phyloP scores from a whole-genome alignment of 441 rosid species.

The Brassica hybrid region DNA sequence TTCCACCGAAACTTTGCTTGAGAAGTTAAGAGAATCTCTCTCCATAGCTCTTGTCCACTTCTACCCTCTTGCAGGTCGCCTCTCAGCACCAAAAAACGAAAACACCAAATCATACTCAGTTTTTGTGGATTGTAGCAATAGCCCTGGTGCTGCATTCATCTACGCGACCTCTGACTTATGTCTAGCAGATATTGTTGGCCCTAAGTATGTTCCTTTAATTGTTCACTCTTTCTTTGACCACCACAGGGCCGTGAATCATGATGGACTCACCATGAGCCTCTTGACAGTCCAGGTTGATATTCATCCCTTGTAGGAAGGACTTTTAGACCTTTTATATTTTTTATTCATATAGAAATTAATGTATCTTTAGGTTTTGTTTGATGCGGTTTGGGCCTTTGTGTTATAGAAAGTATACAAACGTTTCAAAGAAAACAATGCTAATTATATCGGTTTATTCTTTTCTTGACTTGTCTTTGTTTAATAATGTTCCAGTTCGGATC shows the following conservation, averaged over 20 bases:
- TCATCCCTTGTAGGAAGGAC: neutral
- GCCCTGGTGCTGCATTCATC: slow-evolving; percentile 71
- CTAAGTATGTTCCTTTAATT: slow-evolving; percentile 56
- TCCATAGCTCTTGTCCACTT: slow-evolving; percentile 65
- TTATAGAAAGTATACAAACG: too few relatives aligned
- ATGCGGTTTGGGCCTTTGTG: neutral
- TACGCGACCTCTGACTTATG: slow-evolving; percentile 56
- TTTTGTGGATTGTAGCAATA: slow-evolving; percentile 55
- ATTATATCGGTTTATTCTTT: neutral
- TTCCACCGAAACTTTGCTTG: slow-evolving; percentile 46
- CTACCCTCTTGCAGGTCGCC: slow-evolving; percentile 79
- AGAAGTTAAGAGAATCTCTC: slow-evolving; percentile 55
- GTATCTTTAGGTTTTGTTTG: neutral
- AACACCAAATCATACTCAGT: slow-evolving; percentile 49
- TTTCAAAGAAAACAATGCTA: too few relatives aligned
- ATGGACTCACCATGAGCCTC: slow-evolving; percentile 58
- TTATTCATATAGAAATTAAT: neutral
- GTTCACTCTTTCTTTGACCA: slow-evolving; percentile 74
- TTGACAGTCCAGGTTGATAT: slow-evolving; percentile 54
- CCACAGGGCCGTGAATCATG: slow-evolving; percentile 61
- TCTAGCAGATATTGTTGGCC: slow-evolving; percentile 49
- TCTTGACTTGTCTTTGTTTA: neutral
- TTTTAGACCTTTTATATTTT: neutral
- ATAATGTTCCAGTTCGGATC: neutral
- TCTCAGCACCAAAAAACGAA: slow-evolving; percentile 39